Percentiles rank a stretch among this genome's conserved stretches.
Conservation (phyloP, 1,284 basidiomycete species). For the Phellopilus nigrolimitatus region DNA sequence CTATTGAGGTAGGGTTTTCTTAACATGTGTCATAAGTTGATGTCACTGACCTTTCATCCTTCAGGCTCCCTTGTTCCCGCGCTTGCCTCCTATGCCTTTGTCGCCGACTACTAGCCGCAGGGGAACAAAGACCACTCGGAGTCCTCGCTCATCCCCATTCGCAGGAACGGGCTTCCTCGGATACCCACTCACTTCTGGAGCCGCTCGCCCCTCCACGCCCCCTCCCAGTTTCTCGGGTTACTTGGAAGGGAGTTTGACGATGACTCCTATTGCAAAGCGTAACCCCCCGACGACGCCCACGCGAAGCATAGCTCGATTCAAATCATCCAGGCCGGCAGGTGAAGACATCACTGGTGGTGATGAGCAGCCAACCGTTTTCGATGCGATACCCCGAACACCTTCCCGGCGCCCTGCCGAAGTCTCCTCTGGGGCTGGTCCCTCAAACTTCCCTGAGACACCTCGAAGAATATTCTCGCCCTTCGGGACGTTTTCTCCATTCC, state of each 20-base stretch:
- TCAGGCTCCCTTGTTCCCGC: background rate
- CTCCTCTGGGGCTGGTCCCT: background rate
- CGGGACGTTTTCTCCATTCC: constrained; percentile 18
- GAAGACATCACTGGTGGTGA: constrained; percentile 2
- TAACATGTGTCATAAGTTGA: background rate
- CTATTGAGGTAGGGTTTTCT: constrained; percentile 4
- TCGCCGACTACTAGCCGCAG: constrained; percentile 14
- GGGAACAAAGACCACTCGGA: constrained; percentile 2
- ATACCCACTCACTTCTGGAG: background rate
- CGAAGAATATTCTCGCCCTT: constrained; percentile 15
- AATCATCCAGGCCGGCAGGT: background rate
- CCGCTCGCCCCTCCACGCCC: constrained; percentile 9
- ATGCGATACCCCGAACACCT: background rate
- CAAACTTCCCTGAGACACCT: constrained; percentile 6
- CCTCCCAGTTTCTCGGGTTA: constrained; percentile 3
- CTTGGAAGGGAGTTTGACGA: constrained; percentile 1
- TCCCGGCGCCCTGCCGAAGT: background rate
- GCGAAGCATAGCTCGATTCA: constrained; percentile 1
- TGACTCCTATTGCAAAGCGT: constrained; percentile 7
- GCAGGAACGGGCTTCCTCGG: constrained; percentile 10
- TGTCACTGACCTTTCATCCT: background rate
- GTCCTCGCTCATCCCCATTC: constrained; percentile 10
- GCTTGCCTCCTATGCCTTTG: constrained; percentile 9
- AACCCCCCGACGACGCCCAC: constrained; percentile 14
- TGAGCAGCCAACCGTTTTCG: constrained; percentile 6